phyloP scores from a whole-genome alignment of 306 rosid species.

The Gastrolobium villosum region DNA sequence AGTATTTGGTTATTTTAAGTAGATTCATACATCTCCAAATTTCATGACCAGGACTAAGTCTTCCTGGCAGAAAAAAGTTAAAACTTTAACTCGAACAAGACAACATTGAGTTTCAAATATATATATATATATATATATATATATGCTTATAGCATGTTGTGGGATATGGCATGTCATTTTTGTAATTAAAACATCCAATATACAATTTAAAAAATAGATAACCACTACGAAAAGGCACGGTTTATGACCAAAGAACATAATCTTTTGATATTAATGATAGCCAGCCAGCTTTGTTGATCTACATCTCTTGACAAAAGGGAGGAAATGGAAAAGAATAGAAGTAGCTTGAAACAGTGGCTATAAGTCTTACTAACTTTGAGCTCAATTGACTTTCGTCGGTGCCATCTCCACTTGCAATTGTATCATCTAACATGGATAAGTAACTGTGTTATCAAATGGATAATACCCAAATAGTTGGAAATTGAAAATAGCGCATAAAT shows the following conservation, averaged over 20 bases:
- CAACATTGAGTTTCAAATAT: constrained; percentile 19
- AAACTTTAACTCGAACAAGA: constrained; percentile 10
- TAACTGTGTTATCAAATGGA: constrained; percentile 21
- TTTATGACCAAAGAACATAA: constrained; percentile 11
- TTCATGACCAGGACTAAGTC: constrained; percentile 13
- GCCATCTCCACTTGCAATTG: constrained; percentile 46
- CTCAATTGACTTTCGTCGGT: constrained; percentile 50
- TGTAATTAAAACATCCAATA: constrained; percentile 11
- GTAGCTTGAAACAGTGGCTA: constrained; percentile 19
- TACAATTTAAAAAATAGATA: background rate
- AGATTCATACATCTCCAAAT: constrained; percentile 29
- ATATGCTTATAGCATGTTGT: constrained; percentile 22
- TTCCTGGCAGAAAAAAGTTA: background rate
- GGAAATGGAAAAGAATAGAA: constrained; percentile 32
- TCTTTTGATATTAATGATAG: constrained; percentile 2
- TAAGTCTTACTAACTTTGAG: constrained; percentile 63
- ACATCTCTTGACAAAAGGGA: constrained; percentile 7
- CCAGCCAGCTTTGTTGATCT: background rate
- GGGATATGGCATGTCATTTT: background rate
- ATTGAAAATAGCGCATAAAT: constrained; percentile 3
- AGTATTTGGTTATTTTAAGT: constrained; percentile 3
- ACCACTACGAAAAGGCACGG: constrained; percentile 14
- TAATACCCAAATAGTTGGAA: constrained; percentile 31
- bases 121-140: constrained; percentile 29
- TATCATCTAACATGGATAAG: constrained; percentile 53